Evolutionary conservation across 2,329 filamentous ascomycete species (phyloP).

Genomic region (Alternaria postmessia): DNA sequence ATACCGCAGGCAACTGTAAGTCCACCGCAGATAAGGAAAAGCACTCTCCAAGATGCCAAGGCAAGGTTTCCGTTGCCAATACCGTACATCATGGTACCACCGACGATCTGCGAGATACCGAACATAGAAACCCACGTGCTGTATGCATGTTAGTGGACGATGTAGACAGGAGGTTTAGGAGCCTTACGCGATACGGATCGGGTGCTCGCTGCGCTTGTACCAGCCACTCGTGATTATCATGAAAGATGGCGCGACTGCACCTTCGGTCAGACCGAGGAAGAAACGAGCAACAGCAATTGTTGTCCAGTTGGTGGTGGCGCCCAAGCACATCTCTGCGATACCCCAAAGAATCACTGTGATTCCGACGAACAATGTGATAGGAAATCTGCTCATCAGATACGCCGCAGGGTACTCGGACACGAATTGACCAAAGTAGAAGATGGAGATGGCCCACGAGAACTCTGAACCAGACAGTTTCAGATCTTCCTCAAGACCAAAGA

Average conservation of each 20-base stretch:
- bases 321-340: background rate
- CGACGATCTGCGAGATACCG: conserved; percentile 55
- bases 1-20: too few relatives aligned
- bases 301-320: background rate
- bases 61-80: conserved; percentile 54
- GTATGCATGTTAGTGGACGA: background rate
- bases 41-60: conserved; percentile 56
- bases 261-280: conserved; percentile 55
- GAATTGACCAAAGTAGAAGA: conserved; percentile 55
- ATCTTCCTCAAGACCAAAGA: conserved; percentile 59
- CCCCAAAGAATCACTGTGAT: conserved; percentile 55
- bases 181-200: conserved; percentile 23
- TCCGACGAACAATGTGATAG: conserved; percentile 61
- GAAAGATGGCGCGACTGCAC: conserved; percentile 57
- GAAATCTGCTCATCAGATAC: conserved; percentile 61
- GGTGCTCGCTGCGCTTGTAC: conserved; percentile 40
- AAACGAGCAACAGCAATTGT: conserved; percentile 47
- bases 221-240: conserved; percentile 55
- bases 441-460: conserved; percentile 60
- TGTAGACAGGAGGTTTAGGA: background rate
- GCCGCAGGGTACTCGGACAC: conserved; percentile 60
- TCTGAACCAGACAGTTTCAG: conserved; percentile 56
- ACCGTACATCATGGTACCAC: conserved; percentile 60
- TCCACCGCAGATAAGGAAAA: too few relatives aligned
- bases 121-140: conserved; percentile 48